Percentiles rank a stretch among this genome's conserved stretches.
These are phyloP conservation scores for Inga laurina DNA, from an alignment of 306 rosid species.

Conservation along the genomic window DNA sequence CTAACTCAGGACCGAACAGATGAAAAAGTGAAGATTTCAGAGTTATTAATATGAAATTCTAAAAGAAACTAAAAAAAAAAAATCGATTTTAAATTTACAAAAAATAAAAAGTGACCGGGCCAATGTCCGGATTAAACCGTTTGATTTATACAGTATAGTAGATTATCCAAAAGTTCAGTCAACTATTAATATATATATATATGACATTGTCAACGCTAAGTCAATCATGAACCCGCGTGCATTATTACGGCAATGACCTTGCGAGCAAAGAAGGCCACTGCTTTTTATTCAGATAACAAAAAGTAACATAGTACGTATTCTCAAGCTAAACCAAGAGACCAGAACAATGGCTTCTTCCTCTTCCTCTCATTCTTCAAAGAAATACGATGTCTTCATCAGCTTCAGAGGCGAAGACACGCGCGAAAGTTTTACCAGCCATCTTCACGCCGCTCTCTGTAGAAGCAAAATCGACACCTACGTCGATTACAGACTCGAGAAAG, in stretches of 20 bases:
- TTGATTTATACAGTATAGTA: too few species aligned
- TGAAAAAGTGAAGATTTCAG: too few species aligned
- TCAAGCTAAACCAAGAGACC: neutral
- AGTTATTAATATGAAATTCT: too few species aligned
- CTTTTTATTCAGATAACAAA: neutral
- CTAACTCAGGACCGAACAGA: too few species aligned
- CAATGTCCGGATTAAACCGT: too few species aligned
- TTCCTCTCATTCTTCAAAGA: neutral
- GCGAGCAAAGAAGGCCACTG: neutral
- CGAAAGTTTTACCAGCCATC: neutral
- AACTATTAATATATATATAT: too few species aligned
- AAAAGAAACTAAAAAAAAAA: too few species aligned
- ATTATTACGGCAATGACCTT: neutral
- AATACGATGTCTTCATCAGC: neutral
- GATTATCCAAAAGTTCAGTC: too few species aligned
- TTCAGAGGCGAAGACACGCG: neutral
- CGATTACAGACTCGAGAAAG: neutral
- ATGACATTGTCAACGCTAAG: neutral
- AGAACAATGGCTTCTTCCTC: neutral
- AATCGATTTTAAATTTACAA: too few species aligned
- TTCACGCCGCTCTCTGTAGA: neutral
- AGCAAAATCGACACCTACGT: neutral
- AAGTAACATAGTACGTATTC: neutral
- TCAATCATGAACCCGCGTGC: neutral
- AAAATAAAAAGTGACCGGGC: too few species aligned